Percentiles rank a stretch among this genome's conserved stretches.
These are phyloP conservation scores for Erigeron canadensis DNA, from an alignment of 129 eudicot species.

Conservation along the genomic window DNA sequence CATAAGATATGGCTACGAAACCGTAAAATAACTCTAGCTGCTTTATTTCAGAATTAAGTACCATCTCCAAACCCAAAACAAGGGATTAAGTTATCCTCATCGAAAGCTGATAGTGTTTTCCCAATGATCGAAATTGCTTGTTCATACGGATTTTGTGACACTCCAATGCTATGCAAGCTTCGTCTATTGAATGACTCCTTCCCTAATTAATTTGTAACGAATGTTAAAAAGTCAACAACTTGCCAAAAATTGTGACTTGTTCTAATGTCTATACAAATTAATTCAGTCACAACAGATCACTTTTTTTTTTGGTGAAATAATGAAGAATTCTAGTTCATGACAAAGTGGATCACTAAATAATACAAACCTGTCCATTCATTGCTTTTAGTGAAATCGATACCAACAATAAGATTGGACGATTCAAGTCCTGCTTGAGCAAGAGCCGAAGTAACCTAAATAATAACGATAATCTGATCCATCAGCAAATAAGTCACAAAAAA, in stretches of 20 bases:
- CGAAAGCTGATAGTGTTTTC: constrained; percentile 60
- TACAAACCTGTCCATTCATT: constrained; percentile 75
- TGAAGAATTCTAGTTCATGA: not conserved
- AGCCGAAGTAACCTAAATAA: constrained; percentile 55
- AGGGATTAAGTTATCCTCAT: constrained; percentile 76
- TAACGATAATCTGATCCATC: not conserved
- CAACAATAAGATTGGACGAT: constrained; percentile 77
- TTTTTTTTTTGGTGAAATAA: too few relatives aligned
- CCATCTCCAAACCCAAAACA: constrained; percentile 90
- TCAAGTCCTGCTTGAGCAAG: constrained; percentile 73
- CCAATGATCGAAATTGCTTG: constrained; percentile 81
- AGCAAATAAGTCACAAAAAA: not conserved
- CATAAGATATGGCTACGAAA: not conserved
- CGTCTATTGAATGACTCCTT: constrained; percentile 46
- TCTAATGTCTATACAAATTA: not conserved
- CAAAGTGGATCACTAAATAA: not conserved
- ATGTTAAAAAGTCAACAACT: not conserved
- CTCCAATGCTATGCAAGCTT: constrained; percentile 62
- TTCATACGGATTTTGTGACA: constrained; percentile 58
- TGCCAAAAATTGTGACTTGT: not conserved
- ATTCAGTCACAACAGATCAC: too few relatives aligned
- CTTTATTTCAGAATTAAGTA: constrained; percentile 28
- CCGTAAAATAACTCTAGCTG: not conserved
- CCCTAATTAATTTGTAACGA: constrained; percentile 40
- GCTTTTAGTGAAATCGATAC: constrained; percentile 80